Conservation (phyloP, 352 stramenopile genomes). For the Lagenidium giganteum region DNA sequence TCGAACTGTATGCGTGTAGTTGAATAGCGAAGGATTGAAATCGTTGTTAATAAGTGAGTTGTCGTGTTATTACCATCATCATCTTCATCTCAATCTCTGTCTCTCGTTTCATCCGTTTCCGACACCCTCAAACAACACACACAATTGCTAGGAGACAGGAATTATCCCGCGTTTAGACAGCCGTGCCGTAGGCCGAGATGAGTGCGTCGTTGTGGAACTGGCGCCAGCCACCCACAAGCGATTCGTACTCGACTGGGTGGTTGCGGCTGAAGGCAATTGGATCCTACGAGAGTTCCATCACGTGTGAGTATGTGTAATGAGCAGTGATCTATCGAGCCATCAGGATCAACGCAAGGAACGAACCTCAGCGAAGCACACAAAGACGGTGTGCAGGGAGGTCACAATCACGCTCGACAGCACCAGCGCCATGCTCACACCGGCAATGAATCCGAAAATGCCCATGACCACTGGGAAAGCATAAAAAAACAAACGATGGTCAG, state of each 20-base stretch:
- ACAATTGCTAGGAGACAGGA: too few species aligned
- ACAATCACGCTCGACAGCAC: constrained; percentile 81
- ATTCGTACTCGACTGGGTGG: constrained; percentile 77
- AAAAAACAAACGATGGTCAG: background rate
- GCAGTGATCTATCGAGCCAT: background rate
- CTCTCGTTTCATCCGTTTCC: too few species aligned
- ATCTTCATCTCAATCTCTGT: too few species aligned
- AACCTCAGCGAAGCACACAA: constrained; percentile 87
- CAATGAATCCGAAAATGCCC: constrained; percentile 69
- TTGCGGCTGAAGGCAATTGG: constrained; percentile 79
- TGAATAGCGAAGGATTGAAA: too few species aligned
- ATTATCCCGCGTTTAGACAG: too few species aligned
- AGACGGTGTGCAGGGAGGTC: constrained; percentile 80
- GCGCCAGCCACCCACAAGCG: constrained; percentile 68
- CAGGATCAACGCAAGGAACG: background rate
- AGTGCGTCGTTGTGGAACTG: constrained; percentile 80
- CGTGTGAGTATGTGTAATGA: too few species aligned
- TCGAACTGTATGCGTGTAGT: too few species aligned
- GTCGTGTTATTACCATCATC: too few species aligned
- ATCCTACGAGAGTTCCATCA: too few species aligned
- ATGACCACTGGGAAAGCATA: constrained; percentile 24
- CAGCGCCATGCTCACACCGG: constrained; percentile 77
- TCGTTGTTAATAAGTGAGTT: too few species aligned
- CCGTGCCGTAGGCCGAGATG: constrained; percentile 55
- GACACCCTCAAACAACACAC: too few species aligned